Base-by-base conservation (phyloP, 441 rosid species). In the Pelargonium citronellum region DNA sequence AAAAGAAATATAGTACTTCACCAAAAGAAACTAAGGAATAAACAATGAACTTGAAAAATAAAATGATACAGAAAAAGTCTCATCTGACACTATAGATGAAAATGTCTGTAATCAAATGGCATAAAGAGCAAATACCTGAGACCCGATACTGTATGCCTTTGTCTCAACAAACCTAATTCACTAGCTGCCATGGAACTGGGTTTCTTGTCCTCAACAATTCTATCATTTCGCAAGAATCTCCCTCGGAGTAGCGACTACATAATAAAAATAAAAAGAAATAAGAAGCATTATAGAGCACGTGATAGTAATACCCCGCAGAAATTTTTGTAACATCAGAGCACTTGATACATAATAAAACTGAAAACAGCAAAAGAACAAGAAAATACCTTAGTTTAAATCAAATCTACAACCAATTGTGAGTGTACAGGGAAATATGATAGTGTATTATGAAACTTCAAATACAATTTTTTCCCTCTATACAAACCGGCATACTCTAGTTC, bases 191-290 rank as follows among this genome's bases (percentile, higher is more conserved):
- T 74, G 22, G 97, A 86, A 69, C 83, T 71, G 43, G 87, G 83
- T 79, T 88, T 86, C 73, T 80, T 84, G 75, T 75, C 83, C 76
- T 80, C 85, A 69, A 75, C 75, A 69, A 74, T 71, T 82, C 84
- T 83, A 72, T 79, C 85, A 88, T 86, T 88, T 67, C 94, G 89
- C 88, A 94, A 82, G 84, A 94, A 94, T 75, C 97, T 84, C 57
- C 96, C 98, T 83, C 97, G 81, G 19, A 94, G 87, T 69, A 91
- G 77, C 71, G 98, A 90, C 98, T 94, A 83, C 75, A 77, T 67
- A 46, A 20, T 53, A 69, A 65, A 5, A 19, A 27, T 41, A 70
- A 58, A 17, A 16, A 7, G 7, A 16, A 65, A 7, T 27, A 37
- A 37, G 11, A 20, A 5, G 55, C 58, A 53, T n/a, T 53, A 53